Conservation (phyloP, 495 filamentous ascomycete species). For the Cladorrhinum samala region DNA sequence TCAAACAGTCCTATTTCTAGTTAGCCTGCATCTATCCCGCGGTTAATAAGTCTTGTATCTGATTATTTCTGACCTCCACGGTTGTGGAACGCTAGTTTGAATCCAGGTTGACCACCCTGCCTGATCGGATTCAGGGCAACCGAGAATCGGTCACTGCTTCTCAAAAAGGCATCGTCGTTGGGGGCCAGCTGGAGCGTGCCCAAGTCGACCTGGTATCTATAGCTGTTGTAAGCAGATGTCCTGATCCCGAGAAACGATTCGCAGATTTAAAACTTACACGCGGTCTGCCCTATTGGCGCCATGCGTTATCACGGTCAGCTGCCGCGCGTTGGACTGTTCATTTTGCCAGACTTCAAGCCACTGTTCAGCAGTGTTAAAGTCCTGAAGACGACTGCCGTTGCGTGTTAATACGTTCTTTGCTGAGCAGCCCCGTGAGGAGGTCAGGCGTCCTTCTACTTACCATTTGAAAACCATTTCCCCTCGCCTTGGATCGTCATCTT, state of each 20-base stretch:
- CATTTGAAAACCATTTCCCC: conserved; percentile 2
- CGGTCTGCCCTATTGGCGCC: background rate
- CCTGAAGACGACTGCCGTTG: background rate
- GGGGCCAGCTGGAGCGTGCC: background rate
- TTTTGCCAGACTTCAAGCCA: conserved; percentile 5
- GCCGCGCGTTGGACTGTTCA: background rate
- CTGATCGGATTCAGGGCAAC: background rate
- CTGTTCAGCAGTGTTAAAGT: background rate
- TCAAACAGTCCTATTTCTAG: conserved; percentile 5
- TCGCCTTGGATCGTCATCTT: background rate
- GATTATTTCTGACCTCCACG: conserved; percentile 1
- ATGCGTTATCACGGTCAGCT: background rate
- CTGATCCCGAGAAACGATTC: background rate
- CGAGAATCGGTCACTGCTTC: background rate
- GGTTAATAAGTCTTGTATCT: background rate
- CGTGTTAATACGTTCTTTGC: no score
- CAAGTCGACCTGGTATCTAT: conserved; percentile 3
- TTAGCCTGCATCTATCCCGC: no score
- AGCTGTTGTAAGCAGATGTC: background rate
- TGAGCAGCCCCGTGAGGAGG: no score
- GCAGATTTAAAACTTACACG: background rate
- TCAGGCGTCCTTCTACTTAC: background rate
- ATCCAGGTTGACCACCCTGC: background rate
- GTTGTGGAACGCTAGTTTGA: conserved; percentile 3
- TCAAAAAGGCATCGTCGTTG: background rate